phyloP scores from a whole-genome alignment of 1,284 basidiomycete genomes.

The Papiliotrema flavescens region DNA sequence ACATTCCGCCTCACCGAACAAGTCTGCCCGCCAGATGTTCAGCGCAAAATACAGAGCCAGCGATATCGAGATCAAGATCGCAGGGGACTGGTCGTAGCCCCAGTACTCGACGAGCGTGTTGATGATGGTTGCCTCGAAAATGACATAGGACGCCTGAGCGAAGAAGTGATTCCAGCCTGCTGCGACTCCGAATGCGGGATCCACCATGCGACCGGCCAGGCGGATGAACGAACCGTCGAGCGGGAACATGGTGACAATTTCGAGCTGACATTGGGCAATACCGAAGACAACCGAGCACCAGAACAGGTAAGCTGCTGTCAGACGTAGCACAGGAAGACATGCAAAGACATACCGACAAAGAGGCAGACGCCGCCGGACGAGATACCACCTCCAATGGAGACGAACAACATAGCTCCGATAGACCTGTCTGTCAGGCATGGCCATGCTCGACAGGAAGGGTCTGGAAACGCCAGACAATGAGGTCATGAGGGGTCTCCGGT shows the following conservation, averaged over 20 bases:
- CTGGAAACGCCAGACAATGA: too few species aligned
- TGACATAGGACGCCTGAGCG: constrained; percentile 15
- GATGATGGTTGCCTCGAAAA: constrained; percentile 24
- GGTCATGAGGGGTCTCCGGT: too few species aligned
- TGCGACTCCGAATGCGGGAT: constrained; percentile 20
- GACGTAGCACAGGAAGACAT: too few species aligned
- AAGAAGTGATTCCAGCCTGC: constrained; percentile 22
- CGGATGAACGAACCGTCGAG: constrained; percentile 24
- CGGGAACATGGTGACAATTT: constrained; percentile 25
- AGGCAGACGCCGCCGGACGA: constrained; percentile 20
- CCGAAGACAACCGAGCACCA: constrained; percentile 22
- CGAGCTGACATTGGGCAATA: constrained; percentile 25
- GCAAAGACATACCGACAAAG: constrained; percentile 17
- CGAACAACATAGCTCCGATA: constrained; percentile 27
- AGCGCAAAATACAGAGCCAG: constrained; percentile 46
- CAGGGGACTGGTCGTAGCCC: constrained; percentile 32
- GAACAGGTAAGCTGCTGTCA: constrained; percentile 12
- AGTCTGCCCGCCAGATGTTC: constrained; percentile 46
- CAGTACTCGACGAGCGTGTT: constrained; percentile 30
- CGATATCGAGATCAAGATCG: constrained; percentile 50
- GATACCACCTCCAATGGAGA: constrained; percentile 23
- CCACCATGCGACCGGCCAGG: constrained; percentile 24
- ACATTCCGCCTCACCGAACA: constrained; percentile 39
- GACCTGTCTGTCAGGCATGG: too few species aligned
- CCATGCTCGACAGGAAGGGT: too few species aligned